Conservation (phyloP, 306 rosid species). For the Sechiopsis laciniata region DNA sequence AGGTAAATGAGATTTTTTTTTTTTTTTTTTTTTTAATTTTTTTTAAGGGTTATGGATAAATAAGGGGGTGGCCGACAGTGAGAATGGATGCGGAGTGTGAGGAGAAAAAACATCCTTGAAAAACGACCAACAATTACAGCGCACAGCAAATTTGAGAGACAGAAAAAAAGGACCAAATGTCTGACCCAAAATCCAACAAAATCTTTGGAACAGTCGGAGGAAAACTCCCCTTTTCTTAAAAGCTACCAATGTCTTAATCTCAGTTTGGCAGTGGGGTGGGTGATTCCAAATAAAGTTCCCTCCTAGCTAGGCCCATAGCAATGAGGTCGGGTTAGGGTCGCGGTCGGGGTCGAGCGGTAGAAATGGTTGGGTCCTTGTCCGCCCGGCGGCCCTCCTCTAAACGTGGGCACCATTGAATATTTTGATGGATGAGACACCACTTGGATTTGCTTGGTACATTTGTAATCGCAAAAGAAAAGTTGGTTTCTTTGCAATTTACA, state of each 20-base stretch:
- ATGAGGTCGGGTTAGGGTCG: not conserved
- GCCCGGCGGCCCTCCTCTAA: slow-evolving; percentile 1
- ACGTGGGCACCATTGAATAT: not conserved
- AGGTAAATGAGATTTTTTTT: too few relatives aligned
- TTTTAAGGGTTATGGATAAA: slow-evolving; percentile 5
- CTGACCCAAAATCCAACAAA: slow-evolving; percentile 21
- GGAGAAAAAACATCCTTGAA: slow-evolving; percentile 17
- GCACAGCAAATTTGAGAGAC: not conserved
- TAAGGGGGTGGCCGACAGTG: slow-evolving; percentile 10
- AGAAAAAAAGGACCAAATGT: not conserved
- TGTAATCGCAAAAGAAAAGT: not conserved
- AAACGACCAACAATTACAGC: slow-evolving; percentile 5
- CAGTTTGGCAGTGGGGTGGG: not conserved
- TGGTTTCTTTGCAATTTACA: not conserved
- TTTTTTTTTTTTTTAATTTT: not conserved
- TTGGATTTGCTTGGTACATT: not conserved
- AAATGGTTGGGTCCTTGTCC: not conserved
- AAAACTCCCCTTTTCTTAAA: not conserved
- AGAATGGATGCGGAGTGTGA: slow-evolving; percentile 18
- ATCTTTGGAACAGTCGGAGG: not conserved
- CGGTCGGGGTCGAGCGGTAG: not conserved
- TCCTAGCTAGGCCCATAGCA: not conserved
- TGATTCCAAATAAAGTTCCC: not conserved
- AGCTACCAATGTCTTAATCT: not conserved
- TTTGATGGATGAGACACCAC: slow-evolving; percentile 11